Base-by-base conservation (phyloP, 257 asterid genomes). In the Plantago ovata region DNA sequence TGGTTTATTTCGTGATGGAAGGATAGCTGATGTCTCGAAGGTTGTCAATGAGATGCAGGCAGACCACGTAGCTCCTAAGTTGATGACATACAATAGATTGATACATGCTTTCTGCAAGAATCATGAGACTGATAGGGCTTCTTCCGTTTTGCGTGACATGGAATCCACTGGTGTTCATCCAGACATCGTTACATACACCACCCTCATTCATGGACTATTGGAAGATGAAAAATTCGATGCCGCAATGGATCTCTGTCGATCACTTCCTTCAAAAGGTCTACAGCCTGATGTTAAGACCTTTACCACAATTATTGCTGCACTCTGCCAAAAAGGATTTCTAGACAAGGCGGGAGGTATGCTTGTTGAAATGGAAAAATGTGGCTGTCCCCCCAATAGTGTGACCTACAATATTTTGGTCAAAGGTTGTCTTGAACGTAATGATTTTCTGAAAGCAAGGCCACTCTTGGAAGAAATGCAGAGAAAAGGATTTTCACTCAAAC, bases 401-500 rank as follows among this genome's bases (percentile, higher is more conserved):
- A 44, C 49, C 21, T 58, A 40, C 52, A 58, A 58, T 42, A 39
- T 53, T 20, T 9, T 72, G 19, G 46, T 53, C 1, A 67, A 4
- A 9, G 70, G 64, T n/a, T 56, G 46, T 15, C 61, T 67, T 6
- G 32, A 38, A 2, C 3, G 11, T 0, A 39, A 53, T 13, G 50
- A 67, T 23, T 28, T 36, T 46, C 23, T 14, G 5, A 56, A 36
- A 1, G 59, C 53, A 9, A 2, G 41, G 44, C 4, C 13, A 0
- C 45, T 32, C 6, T 20, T 72, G 43, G 66, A 67, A 15, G 66
- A 67, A 63, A 62, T 72, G 70, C 43, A 0, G 3, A 10, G 42
- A 5, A 63, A 36, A 5, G 61, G 58, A 5, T 68, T 68, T n/a
- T 10, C 45, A 0, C 19, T 38, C 13, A 13, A 72, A 51, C 33